A percentile compares a stretch with the other conserved stretches of the same genome.
These are phyloP conservation scores for Solanum chaucha DNA, from an alignment of 257 asterid species.

Conservation along the genomic window DNA sequence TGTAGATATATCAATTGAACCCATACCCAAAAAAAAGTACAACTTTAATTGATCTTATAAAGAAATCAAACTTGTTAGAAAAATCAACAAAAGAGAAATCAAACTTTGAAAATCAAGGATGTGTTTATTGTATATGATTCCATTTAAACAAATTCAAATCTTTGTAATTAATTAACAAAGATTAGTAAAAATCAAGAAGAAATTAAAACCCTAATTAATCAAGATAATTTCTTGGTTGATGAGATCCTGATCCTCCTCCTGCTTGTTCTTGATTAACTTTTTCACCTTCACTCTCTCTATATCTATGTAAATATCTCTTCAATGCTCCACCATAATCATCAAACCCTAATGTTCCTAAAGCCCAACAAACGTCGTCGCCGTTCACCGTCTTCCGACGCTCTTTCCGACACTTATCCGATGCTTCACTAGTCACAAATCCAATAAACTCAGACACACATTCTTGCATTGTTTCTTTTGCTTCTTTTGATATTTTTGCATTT, in stretches of 20 bases:
- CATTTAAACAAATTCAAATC: not conserved
- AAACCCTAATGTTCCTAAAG: slow-evolving; percentile 46
- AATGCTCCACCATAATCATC: slow-evolving; percentile 42
- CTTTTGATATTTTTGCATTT: slow-evolving; percentile 65
- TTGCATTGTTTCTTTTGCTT: slow-evolving; percentile 73
- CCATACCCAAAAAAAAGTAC: not conserved
- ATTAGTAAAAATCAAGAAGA: not conserved
- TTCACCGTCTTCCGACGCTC: slow-evolving; percentile 60
- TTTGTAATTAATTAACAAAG: not conserved
- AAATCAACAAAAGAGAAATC: not conserved
- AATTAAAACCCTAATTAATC: not conserved
- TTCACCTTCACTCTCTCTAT: slow-evolving; percentile 52
- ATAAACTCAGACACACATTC: slow-evolving; percentile 75
- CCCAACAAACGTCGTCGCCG: slow-evolving; percentile 66
- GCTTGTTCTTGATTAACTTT: slow-evolving; percentile 13
- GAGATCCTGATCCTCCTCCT: not conserved
- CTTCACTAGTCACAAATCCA: slow-evolving; percentile 60
- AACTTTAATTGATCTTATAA: not conserved
- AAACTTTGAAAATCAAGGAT: not conserved
- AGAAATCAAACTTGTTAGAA: not conserved
- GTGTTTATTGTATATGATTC: not conserved
- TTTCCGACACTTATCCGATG: slow-evolving; percentile 60
- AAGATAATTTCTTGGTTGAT: not conserved
- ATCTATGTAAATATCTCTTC: slow-evolving; percentile 48
- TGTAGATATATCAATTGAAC: not conserved